phyloP scores from a whole-genome alignment of 768 basidiomycete genomes.

The Phallus indusiatus region DNA sequence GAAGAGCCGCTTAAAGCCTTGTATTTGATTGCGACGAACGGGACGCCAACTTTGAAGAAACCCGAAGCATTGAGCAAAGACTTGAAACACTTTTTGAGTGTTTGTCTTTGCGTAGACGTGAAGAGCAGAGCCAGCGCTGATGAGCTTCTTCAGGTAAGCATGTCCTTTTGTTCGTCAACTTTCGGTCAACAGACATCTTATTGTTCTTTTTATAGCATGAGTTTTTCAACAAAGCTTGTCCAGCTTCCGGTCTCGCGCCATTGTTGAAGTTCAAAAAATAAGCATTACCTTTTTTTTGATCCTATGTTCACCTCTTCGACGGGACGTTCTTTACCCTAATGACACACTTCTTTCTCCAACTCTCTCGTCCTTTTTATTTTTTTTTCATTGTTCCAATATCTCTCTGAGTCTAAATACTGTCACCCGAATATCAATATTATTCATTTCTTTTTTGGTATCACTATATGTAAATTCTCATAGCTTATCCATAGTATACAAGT shows the following conservation, averaged over 20 bases:
- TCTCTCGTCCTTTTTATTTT: not conserved
- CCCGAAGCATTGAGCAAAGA: constrained; percentile 87
- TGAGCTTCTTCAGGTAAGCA: constrained; percentile 71
- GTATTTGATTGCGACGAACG: constrained; percentile 95
- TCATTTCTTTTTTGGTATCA: not conserved
- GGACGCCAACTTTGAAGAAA: constrained; percentile 95
- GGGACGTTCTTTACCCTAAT: not conserved
- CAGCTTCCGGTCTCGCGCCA: constrained; percentile 72
- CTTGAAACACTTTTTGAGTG: constrained; percentile 92
- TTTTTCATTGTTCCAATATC: not conserved
- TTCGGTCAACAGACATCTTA: constrained; percentile 11
- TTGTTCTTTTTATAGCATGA: constrained; percentile 59
- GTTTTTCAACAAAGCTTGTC: constrained; percentile 85
- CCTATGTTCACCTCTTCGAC: not conserved
- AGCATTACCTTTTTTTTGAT: not conserved
- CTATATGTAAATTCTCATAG: not conserved
- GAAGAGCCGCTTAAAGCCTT: constrained; percentile 92
- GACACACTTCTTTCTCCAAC: not conserved
- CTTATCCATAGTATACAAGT: too few species aligned
- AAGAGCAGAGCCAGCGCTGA: constrained; percentile 80
- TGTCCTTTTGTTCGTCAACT: constrained; percentile 5
- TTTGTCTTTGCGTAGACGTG: constrained; percentile 97
- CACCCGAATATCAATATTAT: not conserved
- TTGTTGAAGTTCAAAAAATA: constrained; percentile 66
- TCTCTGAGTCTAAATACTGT: not conserved